Conservation (phyloP, 768 basidiomycete species). For the Mycena vitilis region DNA sequence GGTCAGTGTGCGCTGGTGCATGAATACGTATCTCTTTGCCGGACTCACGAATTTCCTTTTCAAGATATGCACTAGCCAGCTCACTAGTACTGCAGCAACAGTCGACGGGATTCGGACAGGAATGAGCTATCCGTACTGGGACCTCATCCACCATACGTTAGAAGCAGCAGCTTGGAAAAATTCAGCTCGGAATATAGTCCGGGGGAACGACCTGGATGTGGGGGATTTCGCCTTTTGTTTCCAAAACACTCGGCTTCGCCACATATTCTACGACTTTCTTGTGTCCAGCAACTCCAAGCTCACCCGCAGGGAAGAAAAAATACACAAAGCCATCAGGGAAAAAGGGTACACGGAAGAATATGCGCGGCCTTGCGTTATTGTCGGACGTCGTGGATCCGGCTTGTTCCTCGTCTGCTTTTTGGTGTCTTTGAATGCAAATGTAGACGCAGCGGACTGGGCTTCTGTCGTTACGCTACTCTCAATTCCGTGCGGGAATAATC, state of each 20-base stretch:
- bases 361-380: slow-evolving; percentile 18
- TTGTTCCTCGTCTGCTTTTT: slow-evolving; percentile 17
- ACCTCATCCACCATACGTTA: background rate
- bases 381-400: slow-evolving; percentile 4
- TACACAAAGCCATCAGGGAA: background rate
- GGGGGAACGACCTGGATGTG: background rate
- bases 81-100: too few relatives aligned
- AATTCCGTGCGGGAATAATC: slow-evolving; percentile 4
- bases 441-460: background rate
- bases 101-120: too few relatives aligned
- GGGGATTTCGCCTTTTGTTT: slow-evolving; percentile 1
- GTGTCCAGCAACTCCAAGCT: background rate
- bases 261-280: slow-evolving; percentile 7
- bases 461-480: background rate
- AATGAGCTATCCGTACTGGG: slow-evolving; percentile 12
- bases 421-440: background rate
- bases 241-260: background rate
- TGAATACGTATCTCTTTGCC: too few relatives aligned
- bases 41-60: too few relatives aligned
- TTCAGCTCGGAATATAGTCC: background rate
- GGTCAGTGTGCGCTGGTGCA: too few relatives aligned
- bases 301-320: background rate
- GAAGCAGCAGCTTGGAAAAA: background rate
- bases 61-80: too few relatives aligned
- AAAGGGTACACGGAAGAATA: background rate